Evolutionary conservation across 176 grass and related monocot species (phyloP), one percentile per base, ranked within the genome.

Genomic region (Oryza punctata): DNA sequence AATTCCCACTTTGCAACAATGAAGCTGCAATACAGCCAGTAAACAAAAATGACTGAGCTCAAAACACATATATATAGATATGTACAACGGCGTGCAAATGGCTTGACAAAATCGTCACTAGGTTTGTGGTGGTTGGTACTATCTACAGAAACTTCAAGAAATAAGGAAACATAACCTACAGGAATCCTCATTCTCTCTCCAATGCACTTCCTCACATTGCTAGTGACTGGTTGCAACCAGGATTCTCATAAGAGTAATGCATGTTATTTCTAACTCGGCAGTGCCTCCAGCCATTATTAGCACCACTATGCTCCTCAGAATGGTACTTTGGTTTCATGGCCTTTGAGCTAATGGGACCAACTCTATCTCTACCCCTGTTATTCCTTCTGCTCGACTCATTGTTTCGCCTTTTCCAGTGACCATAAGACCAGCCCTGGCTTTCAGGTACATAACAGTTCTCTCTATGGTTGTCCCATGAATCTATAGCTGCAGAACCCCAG

Each of bases 311-410:
- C 63, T 85, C 86, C 40, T 85, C 78, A 0, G 41, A 47, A 12
- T 85, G 66, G 73, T 88, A 85, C 73, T 85, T 91, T 32, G 90
- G 66, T 82, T 91, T 91, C 72, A 85, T 91, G 47, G 86, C 72
- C 69, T 87, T 91, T 54, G 86, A 71, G 19, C 67, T 60, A 65
- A 88, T 81, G 9, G 78, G 90, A 1, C 86, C 78, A n/a, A 86
- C 86, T 78, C 80, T 67, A 46, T 76, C 87, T 44, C 84, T 91
- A 46, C 85, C 85, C 74, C 78, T 88, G 72, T 14, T 66, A 40
- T 78, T 91, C 73, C 78, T 85, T 78, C 78, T 91, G 21, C 82
- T 50, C 0, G 67, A 32, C 23, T 88, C 67, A 19, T 78, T 88
- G 32, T 73, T 85, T 61, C 68, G 67, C 67, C 60, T 74, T 84